Evolutionary conservation across 1,139 yeast genomes (phyloP).

Genomic region (Saccharomyces pastorianus): DNA sequence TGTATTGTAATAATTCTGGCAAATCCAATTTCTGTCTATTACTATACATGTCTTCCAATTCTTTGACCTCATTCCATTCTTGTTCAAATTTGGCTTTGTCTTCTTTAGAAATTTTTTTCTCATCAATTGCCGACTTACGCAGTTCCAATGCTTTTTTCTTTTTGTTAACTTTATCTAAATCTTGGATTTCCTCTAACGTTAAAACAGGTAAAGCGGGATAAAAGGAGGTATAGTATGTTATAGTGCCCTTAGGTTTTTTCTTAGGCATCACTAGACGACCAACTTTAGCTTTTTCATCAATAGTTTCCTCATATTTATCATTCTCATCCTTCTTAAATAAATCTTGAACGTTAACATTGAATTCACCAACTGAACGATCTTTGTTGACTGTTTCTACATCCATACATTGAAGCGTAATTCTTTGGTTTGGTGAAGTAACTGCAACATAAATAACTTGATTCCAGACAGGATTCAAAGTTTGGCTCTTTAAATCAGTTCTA

Average conservation of each 20-base stretch:
- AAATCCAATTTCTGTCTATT: constrained; percentile 52
- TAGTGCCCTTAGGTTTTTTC: constrained; percentile 74
- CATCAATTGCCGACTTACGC: constrained; percentile 23
- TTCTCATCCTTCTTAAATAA: constrained; percentile 58
- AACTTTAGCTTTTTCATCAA: constrained; percentile 48
- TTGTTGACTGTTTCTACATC: constrained; percentile 70
- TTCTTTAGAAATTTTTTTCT: constrained; percentile 25
- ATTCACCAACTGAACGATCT: constrained; percentile 82
- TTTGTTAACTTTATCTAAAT: constrained; percentile 41
- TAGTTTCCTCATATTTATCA: constrained; percentile 50
- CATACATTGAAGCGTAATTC: constrained; percentile 79
- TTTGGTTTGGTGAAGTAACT: constrained; percentile 73
- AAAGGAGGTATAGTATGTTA: constrained; percentile 68
- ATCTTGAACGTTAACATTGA: constrained; percentile 59
- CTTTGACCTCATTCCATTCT: constrained; percentile 33
- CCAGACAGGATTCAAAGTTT: constrained; percentile 75
- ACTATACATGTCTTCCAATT: constrained; percentile 34
- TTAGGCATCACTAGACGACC: constrained; percentile 49
- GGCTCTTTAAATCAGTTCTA: constrained; percentile 62
- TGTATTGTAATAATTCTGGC: constrained; percentile 52
- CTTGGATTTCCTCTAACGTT: constrained; percentile 64
- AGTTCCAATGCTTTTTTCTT: constrained; percentile 31
- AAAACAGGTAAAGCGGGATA: constrained; percentile 74
- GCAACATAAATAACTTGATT: constrained; percentile 77
- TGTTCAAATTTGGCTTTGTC: constrained; percentile 23